Base-by-base conservation (phyloP, 2,329 filamentous ascomycete species). In the Zasmidium angulare region DNA sequence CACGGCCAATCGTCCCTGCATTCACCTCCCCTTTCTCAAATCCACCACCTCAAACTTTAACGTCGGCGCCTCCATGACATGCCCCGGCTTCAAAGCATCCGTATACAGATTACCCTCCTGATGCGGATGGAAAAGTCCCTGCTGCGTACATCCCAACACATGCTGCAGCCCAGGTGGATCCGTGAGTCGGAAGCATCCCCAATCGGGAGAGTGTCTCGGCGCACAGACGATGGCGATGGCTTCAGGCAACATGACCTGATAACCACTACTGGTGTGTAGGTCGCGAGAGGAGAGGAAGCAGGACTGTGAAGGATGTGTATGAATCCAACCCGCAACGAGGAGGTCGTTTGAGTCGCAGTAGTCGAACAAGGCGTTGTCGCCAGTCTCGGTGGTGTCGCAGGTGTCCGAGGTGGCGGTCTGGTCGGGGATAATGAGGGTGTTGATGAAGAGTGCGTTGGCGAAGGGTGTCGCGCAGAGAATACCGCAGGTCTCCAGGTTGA, bases 281-380 rank as follows among this genome's bases (percentile, higher is more conserved):
- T 99, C 95, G 52, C 93, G 82, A 51, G 89, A 95, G 72, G 91
- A 96, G 90, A 99, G 96, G 74, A 99, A 99, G 75, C 95, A 99
- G 0, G 91, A 96, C 77, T 99, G 95, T 0, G 89, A 91, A 0
- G 95, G 95, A 74, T 99, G 95, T 0, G 95, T 99, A 73, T 99
- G 95, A 62, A 99, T 99, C 95, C 95, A 99, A 43, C 93, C 93
- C 3, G 96, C 82, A 55, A 96, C 86, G 74, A 96, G 85, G 36
- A 98, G 77, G 61, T 96, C 90, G 70, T 96, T 86, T 3, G 82
- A 82, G 68, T 95, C 90, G 71, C 93, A 96, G 73, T 93, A 97
- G 58, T 96, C 91, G 67, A 97, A 93, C 24, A 97, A 82, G 0
- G 86, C 86, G 50, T 65, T 71, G 55, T 75, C 73, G 26, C 85